Percentiles rank a stretch among this genome's conserved stretches.
Conservation (phyloP, 805 yeast genomes). For the Metschnikowia drakensbergensis region DNA sequence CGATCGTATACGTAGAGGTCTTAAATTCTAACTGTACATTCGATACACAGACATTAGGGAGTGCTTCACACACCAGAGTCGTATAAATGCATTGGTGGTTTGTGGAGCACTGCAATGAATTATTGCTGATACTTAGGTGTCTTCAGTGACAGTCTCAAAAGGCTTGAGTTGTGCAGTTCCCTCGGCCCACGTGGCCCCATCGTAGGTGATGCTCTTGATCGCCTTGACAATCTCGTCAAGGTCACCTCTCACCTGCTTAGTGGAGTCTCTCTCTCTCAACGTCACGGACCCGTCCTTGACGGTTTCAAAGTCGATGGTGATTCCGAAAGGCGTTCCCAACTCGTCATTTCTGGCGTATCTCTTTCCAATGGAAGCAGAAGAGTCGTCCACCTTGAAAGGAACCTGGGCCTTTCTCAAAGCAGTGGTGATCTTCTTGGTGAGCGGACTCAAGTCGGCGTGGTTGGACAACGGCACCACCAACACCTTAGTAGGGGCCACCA, state of each 20-base stretch:
- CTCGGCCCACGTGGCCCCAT: conserved; percentile 76
- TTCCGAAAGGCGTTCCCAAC: conserved; percentile 97
- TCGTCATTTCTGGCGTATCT: conserved; percentile 98
- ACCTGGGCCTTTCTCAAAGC: conserved; percentile 75
- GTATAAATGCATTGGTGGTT: too few species aligned
- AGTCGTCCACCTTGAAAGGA: conserved; percentile 94
- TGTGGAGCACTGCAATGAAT: too few species aligned
- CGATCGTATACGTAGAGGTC: too few species aligned
- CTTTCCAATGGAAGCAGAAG: conserved; percentile 96
- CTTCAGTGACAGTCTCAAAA: conserved; percentile 47
- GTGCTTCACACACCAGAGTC: too few species aligned
- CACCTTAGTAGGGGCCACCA: conserved; percentile 97
- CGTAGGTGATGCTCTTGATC: conserved; percentile 69
- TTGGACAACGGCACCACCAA: conserved; percentile 89
- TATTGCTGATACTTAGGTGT: conserved; percentile 4
- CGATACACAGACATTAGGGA: too few species aligned
- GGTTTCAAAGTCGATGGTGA: conserved; percentile 94
- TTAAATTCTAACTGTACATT: too few species aligned
- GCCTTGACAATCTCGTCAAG: conserved; percentile 67
- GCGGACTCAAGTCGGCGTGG: conserved; percentile 74
- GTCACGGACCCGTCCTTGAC: conserved; percentile 85
- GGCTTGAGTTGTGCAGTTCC: conserved; percentile 71
- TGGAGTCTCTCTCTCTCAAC: conserved; percentile 94
- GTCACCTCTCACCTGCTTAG: conserved; percentile 93
- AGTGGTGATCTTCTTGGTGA: conserved; percentile 64